Percentiles rank a stretch among this genome's conserved stretches.
Evolutionary conservation across 257 asterid species (phyloP).

Genomic region (Galeopsis tetrahit): DNA sequence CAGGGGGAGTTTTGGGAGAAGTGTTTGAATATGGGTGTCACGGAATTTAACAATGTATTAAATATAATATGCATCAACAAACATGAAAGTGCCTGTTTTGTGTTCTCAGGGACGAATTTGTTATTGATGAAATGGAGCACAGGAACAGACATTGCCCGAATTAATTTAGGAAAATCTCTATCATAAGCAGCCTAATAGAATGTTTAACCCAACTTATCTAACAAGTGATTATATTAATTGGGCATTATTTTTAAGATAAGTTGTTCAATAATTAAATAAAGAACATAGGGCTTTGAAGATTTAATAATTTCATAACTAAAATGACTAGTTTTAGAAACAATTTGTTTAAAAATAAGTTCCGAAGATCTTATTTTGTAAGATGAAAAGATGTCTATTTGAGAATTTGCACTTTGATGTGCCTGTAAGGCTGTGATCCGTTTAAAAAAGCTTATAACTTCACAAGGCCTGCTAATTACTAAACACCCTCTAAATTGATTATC

Average conservation of each 20-base stretch:
- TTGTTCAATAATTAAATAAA: neutral
- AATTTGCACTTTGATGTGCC: neutral
- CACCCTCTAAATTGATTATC: constrained; percentile 1
- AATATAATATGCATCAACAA: constrained; percentile 6
- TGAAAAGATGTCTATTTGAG: neutral
- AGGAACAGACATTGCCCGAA: neutral
- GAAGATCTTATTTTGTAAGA: neutral
- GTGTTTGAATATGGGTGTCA: neutral
- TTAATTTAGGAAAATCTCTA: neutral
- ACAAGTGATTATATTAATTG: neutral
- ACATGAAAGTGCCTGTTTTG: neutral
- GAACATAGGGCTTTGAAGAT: neutral
- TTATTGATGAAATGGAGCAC: neutral
- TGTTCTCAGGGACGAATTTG: neutral
- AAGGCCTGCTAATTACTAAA: neutral
- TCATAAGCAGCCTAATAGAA: neutral
- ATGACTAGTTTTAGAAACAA: constrained; percentile 6
- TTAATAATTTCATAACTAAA: neutral
- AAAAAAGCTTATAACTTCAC: neutral
- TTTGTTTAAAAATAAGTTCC: neutral
- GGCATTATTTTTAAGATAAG: neutral
- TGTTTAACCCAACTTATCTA: neutral
- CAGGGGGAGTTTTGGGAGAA: neutral
- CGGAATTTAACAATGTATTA: neutral
- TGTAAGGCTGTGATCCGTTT: neutral